Evolutionary conservation across 2,329 filamentous ascomycete species (phyloP).

Genomic region (Fusarium longipes): DNA sequence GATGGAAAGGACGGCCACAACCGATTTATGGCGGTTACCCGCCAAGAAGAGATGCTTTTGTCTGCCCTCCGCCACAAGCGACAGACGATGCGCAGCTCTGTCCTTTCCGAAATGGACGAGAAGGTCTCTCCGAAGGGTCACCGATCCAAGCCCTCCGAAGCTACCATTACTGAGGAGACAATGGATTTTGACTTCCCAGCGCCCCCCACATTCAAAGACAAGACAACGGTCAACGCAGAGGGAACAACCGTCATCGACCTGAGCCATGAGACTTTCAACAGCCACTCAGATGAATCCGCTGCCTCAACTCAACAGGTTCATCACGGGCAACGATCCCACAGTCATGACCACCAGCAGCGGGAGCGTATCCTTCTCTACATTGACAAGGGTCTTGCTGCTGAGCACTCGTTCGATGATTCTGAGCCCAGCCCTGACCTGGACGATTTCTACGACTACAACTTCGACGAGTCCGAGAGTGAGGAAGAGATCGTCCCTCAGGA

Average conservation of each 20-base stretch:
- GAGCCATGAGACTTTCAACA: slow-evolving; percentile 20
- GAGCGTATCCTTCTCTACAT: slow-evolving; percentile 48
- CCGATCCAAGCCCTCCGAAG: slow-evolving; percentile 47
- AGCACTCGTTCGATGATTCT: slow-evolving; percentile 40
- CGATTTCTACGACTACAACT: slow-evolving; percentile 55
- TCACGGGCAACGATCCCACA: slow-evolving; percentile 15
- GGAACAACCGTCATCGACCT: slow-evolving; percentile 43
- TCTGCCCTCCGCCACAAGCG: slow-evolving; percentile 67
- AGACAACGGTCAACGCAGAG: slow-evolving; percentile 41
- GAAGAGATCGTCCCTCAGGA: slow-evolving; percentile 34
- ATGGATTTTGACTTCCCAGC: slow-evolving; percentile 53
- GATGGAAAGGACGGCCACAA: slow-evolving; percentile 48
- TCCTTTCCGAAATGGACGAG: slow-evolving; percentile 55
- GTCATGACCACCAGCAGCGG: slow-evolving; percentile 32
- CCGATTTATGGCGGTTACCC: slow-evolving; percentile 68
- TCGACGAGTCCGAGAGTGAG: slow-evolving; percentile 44
- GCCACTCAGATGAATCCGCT: neutral
- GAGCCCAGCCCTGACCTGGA: slow-evolving; percentile 54
- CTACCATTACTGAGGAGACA: slow-evolving; percentile 46
- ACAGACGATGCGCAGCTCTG: slow-evolving; percentile 64
- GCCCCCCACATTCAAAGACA: slow-evolving; percentile 47
- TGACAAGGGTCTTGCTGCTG: slow-evolving; percentile 43
- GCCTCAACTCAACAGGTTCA: slow-evolving; percentile 16
- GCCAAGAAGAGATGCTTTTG: slow-evolving; percentile 68
- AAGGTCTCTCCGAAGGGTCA: slow-evolving; percentile 37